phyloP scores from a whole-genome alignment of 2,329 filamentous ascomycete genomes.

The Neofusicoccum umdonicola region DNA sequence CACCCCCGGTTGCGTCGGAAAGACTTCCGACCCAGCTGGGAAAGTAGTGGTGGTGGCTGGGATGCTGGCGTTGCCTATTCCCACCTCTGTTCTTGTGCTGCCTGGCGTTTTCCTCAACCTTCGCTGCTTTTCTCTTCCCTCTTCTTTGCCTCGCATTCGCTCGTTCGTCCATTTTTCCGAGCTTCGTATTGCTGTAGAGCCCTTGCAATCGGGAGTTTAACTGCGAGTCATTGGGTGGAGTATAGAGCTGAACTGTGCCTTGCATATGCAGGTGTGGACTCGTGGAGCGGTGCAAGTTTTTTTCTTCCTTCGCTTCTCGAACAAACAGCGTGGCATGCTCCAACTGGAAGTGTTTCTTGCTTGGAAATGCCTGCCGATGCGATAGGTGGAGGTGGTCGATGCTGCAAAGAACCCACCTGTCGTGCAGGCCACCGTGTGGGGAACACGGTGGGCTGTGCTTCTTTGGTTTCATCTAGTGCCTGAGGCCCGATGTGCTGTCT shows the following conservation, averaged over 20 bases:
- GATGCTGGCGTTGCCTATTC: too few species aligned
- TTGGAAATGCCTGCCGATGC: neutral
- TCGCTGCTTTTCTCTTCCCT: neutral
- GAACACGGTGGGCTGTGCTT: neutral
- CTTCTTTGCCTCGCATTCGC: neutral
- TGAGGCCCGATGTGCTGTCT: slow-evolving; percentile 10
- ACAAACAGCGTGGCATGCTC: neutral
- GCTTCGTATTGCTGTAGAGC: neutral
- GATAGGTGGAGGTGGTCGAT: neutral
- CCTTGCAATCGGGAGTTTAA: neutral
- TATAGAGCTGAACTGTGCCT: neutral
- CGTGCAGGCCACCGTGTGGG: too few species aligned
- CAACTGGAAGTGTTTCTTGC: slow-evolving; percentile 3
- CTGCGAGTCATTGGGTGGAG: too few species aligned
- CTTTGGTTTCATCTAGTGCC: slow-evolving; percentile 6
- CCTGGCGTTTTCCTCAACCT: too few species aligned
- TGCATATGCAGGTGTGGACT: neutral
- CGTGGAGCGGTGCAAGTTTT: too few species aligned
- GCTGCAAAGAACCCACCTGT: too few species aligned
- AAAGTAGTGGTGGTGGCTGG: too few species aligned
- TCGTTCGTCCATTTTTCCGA: neutral
- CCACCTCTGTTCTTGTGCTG: too few species aligned
- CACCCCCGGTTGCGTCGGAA: too few species aligned
- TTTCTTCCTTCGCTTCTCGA: neutral
- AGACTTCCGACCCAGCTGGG: too few species aligned